Conservation (phyloP, 805 yeast species). For the Yarrowia yakushimensis region DNA sequence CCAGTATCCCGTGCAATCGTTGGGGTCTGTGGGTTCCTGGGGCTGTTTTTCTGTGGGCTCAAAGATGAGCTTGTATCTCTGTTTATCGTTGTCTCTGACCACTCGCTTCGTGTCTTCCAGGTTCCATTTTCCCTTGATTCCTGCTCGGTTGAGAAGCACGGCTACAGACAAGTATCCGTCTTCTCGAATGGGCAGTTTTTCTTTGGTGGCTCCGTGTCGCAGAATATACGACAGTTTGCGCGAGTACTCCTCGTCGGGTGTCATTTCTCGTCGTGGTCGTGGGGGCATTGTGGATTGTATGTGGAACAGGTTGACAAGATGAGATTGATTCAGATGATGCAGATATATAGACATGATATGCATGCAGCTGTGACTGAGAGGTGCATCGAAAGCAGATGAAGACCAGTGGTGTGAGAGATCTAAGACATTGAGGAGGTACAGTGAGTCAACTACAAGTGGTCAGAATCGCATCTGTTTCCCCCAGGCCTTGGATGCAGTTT, state of each 20-base stretch:
- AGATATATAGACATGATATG: background rate
- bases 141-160: constrained; percentile 53
- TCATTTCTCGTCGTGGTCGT: constrained; percentile 25
- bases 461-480: too few species aligned
- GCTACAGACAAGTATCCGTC: constrained; percentile 62
- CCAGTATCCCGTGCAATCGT: constrained; percentile 27
- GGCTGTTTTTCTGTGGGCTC: constrained; percentile 13
- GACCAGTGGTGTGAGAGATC: too few species aligned
- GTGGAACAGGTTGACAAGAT: background rate
- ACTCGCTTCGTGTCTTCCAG: constrained; percentile 55
- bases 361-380: background rate
- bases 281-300: background rate
- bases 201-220: constrained; percentile 80
- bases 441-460: too few species aligned
- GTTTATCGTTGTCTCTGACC: constrained; percentile 65
- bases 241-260: constrained; percentile 50
- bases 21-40: constrained; percentile 27
- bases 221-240: constrained; percentile 71
- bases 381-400: too few species aligned
- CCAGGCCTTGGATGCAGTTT: too few species aligned
- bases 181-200: constrained; percentile 57
- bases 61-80: constrained; percentile 54
- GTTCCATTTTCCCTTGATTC: constrained; percentile 57
- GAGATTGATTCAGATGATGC: background rate
- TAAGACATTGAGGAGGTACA: too few species aligned